These are phyloP conservation scores for Backusella tarrabulga DNA, from an alignment of 192 early-diverging fungal genomes.

Conservation along the genomic window DNA sequence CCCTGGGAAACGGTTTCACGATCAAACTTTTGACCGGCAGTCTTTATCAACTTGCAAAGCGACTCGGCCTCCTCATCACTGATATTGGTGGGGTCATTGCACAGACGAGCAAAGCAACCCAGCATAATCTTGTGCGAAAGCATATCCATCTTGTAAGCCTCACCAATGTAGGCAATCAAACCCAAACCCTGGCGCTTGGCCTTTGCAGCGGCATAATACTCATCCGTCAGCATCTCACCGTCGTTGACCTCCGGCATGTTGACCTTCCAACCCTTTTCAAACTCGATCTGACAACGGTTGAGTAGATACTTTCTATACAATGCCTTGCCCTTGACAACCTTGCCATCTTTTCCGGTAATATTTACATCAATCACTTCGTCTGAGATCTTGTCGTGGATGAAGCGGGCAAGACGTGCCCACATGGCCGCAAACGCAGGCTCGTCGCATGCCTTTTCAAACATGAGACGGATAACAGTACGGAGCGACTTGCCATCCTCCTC, in stretches of 20 bases:
- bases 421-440: slow-evolving; percentile 87
- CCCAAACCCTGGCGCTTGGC: slow-evolving; percentile 94
- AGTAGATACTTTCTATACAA: slow-evolving; percentile 92
- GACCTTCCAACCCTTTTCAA: slow-evolving; percentile 88
- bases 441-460: slow-evolving; percentile 95
- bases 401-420: slow-evolving; percentile 88
- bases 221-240: slow-evolving; percentile 69
- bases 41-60: slow-evolving; percentile 87
- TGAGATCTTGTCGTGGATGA: slow-evolving; percentile 66
- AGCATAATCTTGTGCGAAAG: slow-evolving; percentile 97
- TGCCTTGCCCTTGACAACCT: slow-evolving; percentile 54
- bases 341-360: slow-evolving; percentile 53
- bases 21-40: slow-evolving; percentile 85
- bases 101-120: slow-evolving; percentile 81
- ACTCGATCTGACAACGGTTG: slow-evolving; percentile 94
- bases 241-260: slow-evolving; percentile 68
- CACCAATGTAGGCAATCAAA: slow-evolving; percentile 93
- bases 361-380: slow-evolving; percentile 59
- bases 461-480: slow-evolving; percentile 78
- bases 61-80: slow-evolving; percentile 96
- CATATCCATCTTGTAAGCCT: slow-evolving; percentile 89
- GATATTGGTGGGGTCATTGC: slow-evolving; percentile 68
- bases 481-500: slow-evolving; percentile 73
- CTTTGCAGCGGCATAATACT: slow-evolving; percentile 85
- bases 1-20: slow-evolving; percentile 33